Percentiles rank a stretch among this genome's conserved stretches.
These are phyloP conservation scores for Verbena officinalis DNA, from an alignment of 257 asterid species.

Conservation along the genomic window DNA sequence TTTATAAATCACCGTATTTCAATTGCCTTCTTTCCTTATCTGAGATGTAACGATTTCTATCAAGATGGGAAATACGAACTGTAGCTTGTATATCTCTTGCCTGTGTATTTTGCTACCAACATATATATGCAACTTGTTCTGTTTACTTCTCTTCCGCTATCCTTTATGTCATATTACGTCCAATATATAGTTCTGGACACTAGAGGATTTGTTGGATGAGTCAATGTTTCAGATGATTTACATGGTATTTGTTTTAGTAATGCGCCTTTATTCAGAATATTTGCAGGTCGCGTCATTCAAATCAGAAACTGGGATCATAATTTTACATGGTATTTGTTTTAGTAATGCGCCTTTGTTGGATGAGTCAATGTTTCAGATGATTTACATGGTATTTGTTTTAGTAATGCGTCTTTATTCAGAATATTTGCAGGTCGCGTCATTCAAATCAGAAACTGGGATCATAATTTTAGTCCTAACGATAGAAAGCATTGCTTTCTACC, in stretches of 20 bases:
- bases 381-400: constrained; percentile 10
- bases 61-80: neutral
- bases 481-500: constrained; percentile 11
- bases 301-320: constrained; percentile 8
- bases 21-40: neutral
- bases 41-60: constrained; percentile 17
- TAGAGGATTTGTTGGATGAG: constrained; percentile 2
- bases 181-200: constrained; percentile 2
- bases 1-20: neutral
- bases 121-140: neutral
- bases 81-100: neutral
- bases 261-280: neutral
- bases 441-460: constrained; percentile 10
- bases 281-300: neutral
- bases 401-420: neutral
- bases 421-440: neutral
- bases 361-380: constrained; percentile 10
- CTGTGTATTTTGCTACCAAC: constrained; percentile 1
- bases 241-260: constrained; percentile 2
- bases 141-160: neutral
- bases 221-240: constrained; percentile 12
- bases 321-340: too few relatives aligned
- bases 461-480: constrained; percentile 9
- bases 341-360: constrained; percentile 10
- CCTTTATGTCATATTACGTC: neutral